A percentile compares a stretch with the other conserved stretches of the same genome.
phyloP scores from a whole-genome alignment of 2,329 filamentous ascomycete species.

The Trichoderma sp. region DNA sequence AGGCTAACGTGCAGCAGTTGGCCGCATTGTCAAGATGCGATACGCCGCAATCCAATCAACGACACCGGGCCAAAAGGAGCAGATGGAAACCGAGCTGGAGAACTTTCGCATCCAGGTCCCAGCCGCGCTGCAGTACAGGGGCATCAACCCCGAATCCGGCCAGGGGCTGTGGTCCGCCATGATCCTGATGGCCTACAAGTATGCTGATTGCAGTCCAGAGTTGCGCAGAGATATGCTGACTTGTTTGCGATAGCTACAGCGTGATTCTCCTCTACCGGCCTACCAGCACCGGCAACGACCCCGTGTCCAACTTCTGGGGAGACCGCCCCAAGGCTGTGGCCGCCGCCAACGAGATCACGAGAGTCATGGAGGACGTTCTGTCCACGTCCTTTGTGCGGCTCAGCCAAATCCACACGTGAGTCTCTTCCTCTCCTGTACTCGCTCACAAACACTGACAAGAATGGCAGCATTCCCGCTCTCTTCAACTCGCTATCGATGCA shows the following conservation, averaged over 20 bases:
- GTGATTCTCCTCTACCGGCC: conserved; percentile 4
- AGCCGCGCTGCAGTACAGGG: background rate
- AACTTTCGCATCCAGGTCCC: background rate
- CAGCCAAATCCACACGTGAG: conserved; percentile 7
- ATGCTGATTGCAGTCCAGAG: background rate
- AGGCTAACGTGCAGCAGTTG: background rate
- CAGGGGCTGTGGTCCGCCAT: conserved; percentile 6
- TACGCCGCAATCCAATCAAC: conserved; percentile 4
- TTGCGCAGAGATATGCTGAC: background rate
- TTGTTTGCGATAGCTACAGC: background rate
- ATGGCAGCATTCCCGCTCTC: background rate
- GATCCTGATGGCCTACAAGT: conserved; percentile 16
- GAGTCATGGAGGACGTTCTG: conserved; percentile 9
- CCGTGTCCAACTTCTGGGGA: conserved; percentile 4
- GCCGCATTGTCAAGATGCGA: background rate
- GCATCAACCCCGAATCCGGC: background rate
- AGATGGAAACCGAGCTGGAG: background rate
- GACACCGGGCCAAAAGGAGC: background rate
- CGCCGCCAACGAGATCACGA: conserved; percentile 1
- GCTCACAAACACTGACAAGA: background rate
- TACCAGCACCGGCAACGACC: background rate
- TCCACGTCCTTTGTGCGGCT: background rate
- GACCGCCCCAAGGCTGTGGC: conserved; percentile 5
- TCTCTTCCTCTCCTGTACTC: background rate
- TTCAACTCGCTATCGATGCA: conserved; percentile 7